Conservation (phyloP, 768 basidiomycete genomes). For the Boletus pseudo-olivaceus region DNA sequence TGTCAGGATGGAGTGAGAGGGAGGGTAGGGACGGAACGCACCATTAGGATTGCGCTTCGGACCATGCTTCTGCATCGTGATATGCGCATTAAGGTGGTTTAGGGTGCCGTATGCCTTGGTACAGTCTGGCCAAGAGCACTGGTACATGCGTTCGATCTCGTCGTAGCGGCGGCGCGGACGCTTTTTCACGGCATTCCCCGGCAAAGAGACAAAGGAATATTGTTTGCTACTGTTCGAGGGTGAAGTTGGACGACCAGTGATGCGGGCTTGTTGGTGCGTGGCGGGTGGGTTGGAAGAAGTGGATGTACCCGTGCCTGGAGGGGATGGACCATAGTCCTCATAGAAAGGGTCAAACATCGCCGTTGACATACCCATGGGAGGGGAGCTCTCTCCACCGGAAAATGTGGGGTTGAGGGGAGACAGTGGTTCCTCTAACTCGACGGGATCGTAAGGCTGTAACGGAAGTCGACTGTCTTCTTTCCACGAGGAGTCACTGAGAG, state of each 20-base stretch:
- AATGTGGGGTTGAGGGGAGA: slow-evolving; percentile 57
- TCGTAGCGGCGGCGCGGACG: slow-evolving; percentile 85
- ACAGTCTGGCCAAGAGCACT: slow-evolving; percentile 76
- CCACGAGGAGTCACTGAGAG: slow-evolving; percentile 37
- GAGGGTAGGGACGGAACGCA: slow-evolving; percentile 37
- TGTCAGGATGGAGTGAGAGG: slow-evolving; percentile 8
- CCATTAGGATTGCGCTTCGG: slow-evolving; percentile 84
- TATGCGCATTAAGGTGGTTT: slow-evolving; percentile 97
- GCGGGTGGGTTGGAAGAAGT: slow-evolving; percentile 45
- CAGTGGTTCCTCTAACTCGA: slow-evolving; percentile 45
- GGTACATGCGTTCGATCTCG: slow-evolving; percentile 93
- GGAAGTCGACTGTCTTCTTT: slow-evolving; percentile 32
- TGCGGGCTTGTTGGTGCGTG: slow-evolving; percentile 22
- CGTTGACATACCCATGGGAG: slow-evolving; percentile 30
- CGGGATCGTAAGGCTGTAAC: slow-evolving; percentile 31
- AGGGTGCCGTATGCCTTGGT: slow-evolving; percentile 90
- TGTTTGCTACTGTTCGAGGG: slow-evolving; percentile 57
- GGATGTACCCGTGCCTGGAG: slow-evolving; percentile 60
- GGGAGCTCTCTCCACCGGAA: slow-evolving; percentile 38
- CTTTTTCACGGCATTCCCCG: slow-evolving; percentile 79
- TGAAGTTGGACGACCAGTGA: slow-evolving; percentile 26
- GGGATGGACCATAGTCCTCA: slow-evolving; percentile 57
- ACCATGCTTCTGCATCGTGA: slow-evolving; percentile 98
- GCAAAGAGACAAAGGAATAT: slow-evolving; percentile 78
- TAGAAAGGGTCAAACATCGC: slow-evolving; percentile 43